Conservation (phyloP, 2,329 filamentous ascomycete genomes). For the Aspergillus persii region DNA sequence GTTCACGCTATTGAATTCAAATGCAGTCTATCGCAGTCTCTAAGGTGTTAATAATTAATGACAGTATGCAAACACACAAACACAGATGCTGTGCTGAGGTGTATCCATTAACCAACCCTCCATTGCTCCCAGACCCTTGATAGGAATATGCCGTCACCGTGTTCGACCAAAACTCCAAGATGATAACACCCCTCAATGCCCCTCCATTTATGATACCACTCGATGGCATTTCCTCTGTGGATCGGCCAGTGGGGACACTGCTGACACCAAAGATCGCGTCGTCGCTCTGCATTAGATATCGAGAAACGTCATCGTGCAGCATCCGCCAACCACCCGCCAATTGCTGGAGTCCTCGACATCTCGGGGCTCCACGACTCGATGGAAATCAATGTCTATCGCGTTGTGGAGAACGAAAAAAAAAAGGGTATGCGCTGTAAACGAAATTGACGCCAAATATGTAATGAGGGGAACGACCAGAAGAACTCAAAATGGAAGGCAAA, state of each 20-base stretch:
- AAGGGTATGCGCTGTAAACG: background rate
- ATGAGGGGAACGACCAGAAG: background rate
- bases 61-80: background rate
- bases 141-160: background rate
- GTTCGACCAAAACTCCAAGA: background rate
- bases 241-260: background rate
- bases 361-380: background rate
- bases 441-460: background rate
- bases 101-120: background rate
- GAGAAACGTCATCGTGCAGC: conserved; percentile 19
- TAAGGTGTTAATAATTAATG: background rate
- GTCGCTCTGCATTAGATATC: background rate
- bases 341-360: background rate
- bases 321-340: background rate
- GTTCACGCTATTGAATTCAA: background rate
- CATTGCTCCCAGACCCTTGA: background rate
- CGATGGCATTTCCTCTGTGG: background rate
- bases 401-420: background rate
- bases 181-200: too few species aligned
- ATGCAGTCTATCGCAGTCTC: background rate
- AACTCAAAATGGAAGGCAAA: background rate
- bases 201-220: background rate
- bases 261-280: background rate
- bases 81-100: background rate
- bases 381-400: background rate